Evolutionary conservation across 495 filamentous ascomycete genomes (phyloP).

Genomic region (Neurospora sp.): DNA sequence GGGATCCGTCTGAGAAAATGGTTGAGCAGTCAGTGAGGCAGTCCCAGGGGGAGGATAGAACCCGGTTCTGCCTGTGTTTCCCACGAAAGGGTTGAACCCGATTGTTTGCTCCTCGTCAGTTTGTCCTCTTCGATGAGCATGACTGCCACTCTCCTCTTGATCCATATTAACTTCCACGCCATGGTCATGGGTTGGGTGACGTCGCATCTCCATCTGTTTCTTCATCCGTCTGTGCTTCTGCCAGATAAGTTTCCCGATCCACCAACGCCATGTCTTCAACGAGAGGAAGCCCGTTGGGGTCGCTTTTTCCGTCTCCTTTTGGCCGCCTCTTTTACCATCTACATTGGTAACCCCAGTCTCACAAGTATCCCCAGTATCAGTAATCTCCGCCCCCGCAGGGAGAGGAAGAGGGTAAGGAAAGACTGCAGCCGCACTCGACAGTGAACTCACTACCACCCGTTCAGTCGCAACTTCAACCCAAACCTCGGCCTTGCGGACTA

Average conservation of each 20-base stretch:
- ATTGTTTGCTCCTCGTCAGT: background rate
- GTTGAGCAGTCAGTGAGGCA: background rate
- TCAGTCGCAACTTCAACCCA: slow-evolving; percentile 31
- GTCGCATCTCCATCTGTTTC: background rate
- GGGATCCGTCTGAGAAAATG: background rate
- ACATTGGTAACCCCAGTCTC: background rate
- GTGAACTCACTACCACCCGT: slow-evolving; percentile 2
- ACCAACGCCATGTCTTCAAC: background rate
- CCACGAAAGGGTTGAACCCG: background rate
- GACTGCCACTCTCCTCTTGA: background rate
- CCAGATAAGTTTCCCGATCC: background rate
- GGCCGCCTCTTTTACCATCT: background rate
- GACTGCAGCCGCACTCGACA: background rate
- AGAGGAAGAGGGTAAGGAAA: background rate
- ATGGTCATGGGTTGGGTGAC: background rate
- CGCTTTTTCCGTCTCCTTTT: background rate
- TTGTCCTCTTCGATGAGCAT: background rate
- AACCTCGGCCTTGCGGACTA: slow-evolving; percentile 32
- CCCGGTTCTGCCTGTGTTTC: background rate
- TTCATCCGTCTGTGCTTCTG: background rate
- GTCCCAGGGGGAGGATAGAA: background rate
- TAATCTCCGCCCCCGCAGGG: background rate
- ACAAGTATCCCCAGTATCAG: background rate
- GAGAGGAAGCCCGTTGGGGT: background rate
- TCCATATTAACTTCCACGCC: background rate